Percentiles rank a stretch among this genome's conserved stretches.
Evolutionary conservation across 306 rosid species (phyloP).

Genomic region (Malus sieversii): DNA sequence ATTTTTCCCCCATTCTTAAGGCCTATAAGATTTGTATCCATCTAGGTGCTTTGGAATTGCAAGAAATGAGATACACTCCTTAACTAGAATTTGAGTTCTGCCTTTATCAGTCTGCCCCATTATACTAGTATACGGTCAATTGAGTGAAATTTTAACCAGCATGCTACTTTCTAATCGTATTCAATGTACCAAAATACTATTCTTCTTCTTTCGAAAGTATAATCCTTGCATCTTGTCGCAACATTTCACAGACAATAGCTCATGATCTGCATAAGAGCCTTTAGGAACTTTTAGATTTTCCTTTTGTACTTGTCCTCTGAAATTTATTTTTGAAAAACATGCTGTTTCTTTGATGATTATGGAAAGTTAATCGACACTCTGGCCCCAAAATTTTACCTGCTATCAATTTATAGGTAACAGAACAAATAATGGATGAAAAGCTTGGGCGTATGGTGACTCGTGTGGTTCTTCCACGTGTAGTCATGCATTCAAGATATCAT

Average conservation of each 20-base stretch:
- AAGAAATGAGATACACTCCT: background rate
- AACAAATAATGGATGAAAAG: slow-evolving; percentile 84
- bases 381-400: slow-evolving; percentile 8
- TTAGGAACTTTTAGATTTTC: background rate
- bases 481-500: slow-evolving; percentile 93
- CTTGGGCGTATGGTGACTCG: slow-evolving; percentile 86
- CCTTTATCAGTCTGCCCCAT: background rate
- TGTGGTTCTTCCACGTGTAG: slow-evolving; percentile 96
- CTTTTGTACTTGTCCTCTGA: background rate
- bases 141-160: background rate
- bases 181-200: background rate
- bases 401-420: slow-evolving; percentile 58
- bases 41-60: background rate
- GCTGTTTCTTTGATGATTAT: background rate
- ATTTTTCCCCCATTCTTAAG: background rate
- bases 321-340: background rate
- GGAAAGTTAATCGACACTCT: background rate
- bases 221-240: background rate
- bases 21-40: background rate
- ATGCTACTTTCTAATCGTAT: background rate
- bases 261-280: background rate
- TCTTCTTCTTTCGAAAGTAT: background rate
- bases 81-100: background rate
- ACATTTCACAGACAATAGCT: background rate
- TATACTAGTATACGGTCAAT: background rate